Conservation (phyloP, 164 flowering plant genomes). For the Chimonanthus salicifolius region DNA sequence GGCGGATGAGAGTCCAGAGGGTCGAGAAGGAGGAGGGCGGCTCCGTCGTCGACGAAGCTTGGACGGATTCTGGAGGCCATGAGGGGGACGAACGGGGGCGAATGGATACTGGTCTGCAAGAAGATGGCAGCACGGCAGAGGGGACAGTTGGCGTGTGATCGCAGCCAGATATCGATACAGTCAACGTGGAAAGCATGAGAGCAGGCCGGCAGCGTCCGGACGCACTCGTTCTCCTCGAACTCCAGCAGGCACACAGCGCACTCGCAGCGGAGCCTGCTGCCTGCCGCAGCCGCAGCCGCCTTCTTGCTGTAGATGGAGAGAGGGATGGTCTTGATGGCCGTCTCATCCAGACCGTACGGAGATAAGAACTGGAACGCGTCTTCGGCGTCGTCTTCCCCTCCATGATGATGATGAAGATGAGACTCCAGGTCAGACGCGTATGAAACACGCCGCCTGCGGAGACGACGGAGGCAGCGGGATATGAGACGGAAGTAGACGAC, state of each 20-base stretch:
- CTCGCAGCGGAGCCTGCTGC: constrained; percentile 27
- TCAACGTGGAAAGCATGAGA: constrained; percentile 86
- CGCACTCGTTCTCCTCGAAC: constrained; percentile 75
- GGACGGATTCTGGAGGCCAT: constrained; percentile 91
- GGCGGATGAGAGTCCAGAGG: constrained; percentile 16
- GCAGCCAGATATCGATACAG: constrained; percentile 89
- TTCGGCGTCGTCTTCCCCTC: constrained; percentile 14
- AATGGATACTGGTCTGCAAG: constrained; percentile 17
- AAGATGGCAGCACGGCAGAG: constrained; percentile 83
- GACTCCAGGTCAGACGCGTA: constrained; percentile 46
- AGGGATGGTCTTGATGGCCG: constrained; percentile 77
- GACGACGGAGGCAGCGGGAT: constrained; percentile 52
- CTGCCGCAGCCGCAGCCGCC: neutral
- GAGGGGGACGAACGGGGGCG: constrained; percentile 71
- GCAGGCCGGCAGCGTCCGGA: constrained; percentile 84
- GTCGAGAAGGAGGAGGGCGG: constrained; percentile 31
- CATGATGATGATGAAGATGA: constrained; percentile 15
- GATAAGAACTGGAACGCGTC: constrained; percentile 34
- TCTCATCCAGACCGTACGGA: constrained; percentile 75
- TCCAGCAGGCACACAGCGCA: constrained; percentile 92
- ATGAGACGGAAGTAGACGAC: constrained; percentile 82
- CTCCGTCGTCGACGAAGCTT: constrained; percentile 51
- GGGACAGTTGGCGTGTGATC: constrained; percentile 94
- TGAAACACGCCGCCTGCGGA: constrained; percentile 31
- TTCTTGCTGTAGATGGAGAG: constrained; percentile 44